Evolutionary conservation across 2,329 filamentous ascomycete genomes (phyloP).

Genomic region (Neofusicoccum parvum): DNA sequence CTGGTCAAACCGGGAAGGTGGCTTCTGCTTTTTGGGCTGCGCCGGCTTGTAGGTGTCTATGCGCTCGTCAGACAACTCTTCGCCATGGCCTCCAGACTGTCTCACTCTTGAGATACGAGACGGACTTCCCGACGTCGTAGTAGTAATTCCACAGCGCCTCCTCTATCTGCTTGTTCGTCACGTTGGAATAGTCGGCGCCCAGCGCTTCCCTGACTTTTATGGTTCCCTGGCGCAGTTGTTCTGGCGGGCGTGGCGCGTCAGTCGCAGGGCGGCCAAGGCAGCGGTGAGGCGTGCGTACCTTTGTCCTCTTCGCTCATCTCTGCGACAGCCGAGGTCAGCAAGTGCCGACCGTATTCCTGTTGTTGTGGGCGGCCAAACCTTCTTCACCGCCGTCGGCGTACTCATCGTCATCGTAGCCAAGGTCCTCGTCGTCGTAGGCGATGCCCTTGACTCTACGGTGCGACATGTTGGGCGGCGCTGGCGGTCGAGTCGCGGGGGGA

Average conservation of each 20-base stretch:
- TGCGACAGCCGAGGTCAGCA: conserved; percentile 16
- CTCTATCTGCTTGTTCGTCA: conserved; percentile 74
- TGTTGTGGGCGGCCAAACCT: conserved; percentile 66
- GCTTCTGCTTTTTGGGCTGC: conserved; percentile 44
- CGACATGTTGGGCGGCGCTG: conserved; percentile 8
- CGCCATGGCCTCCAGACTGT: background rate
- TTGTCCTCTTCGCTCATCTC: conserved; percentile 43
- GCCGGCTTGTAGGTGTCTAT: conserved; percentile 32
- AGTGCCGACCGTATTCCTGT: background rate
- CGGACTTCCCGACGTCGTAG: conserved; percentile 85
- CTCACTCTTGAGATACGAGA: conserved; percentile 73
- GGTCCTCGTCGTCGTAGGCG: conserved; percentile 72
- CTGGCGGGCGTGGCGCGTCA: conserved; percentile 26
- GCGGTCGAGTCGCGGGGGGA: background rate
- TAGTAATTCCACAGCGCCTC: conserved; percentile 96
- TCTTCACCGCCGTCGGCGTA: conserved; percentile 80
- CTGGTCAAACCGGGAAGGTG: conserved; percentile 48
- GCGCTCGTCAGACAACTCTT: background rate
- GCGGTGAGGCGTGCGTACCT: conserved; percentile 25
- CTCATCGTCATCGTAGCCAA: conserved; percentile 74
- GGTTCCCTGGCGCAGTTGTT: conserved; percentile 66
- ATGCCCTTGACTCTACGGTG: conserved; percentile 22
- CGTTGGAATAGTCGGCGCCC: conserved; percentile 42
- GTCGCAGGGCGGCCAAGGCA: background rate
- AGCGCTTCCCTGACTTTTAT: conserved; percentile 67